Conservation (phyloP, 177 flowering plant species). For the Vitis hybrid region DNA sequence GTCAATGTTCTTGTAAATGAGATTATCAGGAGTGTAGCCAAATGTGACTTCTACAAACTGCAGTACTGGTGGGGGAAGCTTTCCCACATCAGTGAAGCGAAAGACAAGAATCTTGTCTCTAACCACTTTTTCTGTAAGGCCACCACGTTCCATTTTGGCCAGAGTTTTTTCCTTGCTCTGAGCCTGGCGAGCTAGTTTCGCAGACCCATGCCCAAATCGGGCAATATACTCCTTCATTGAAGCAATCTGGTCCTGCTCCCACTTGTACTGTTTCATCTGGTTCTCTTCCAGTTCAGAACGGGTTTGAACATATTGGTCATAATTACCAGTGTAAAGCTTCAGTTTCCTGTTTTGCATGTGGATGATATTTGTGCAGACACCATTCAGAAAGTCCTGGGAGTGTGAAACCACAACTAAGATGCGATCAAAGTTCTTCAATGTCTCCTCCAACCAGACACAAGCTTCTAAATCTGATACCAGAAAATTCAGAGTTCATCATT, state of each 20-base stretch:
- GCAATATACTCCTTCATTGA: conserved; percentile 79
- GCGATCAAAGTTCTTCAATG: conserved; percentile 62
- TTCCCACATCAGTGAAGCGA: conserved; percentile 70
- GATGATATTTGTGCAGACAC: conserved; percentile 74
- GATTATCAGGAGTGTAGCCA: conserved; percentile 68
- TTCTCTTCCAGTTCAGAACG: conserved; percentile 73
- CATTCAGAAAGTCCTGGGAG: conserved; percentile 75
- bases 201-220: conserved; percentile 79
- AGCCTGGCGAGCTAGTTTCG: conserved; percentile 76
- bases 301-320: conserved; percentile 68
- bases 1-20: conserved; percentile 63
- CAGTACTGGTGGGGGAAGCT: conserved; percentile 79
- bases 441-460: conserved; percentile 82
- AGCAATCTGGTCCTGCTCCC: conserved; percentile 84
- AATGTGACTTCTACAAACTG: conserved; percentile 74
- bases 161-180: conserved; percentile 79
- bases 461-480: conserved; percentile 63
- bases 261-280: conserved; percentile 76
- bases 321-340: conserved; percentile 68
- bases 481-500: not conserved
- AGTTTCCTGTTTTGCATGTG: conserved; percentile 74
- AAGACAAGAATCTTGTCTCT: conserved; percentile 58
- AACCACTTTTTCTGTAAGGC: conserved; percentile 64
- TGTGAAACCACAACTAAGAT: conserved; percentile 75
- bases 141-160: conserved; percentile 81